These are phyloP conservation scores for Leptodontidium sp. DNA, from an alignment of 2,329 filamentous ascomycete species.

Conservation along the genomic window DNA sequence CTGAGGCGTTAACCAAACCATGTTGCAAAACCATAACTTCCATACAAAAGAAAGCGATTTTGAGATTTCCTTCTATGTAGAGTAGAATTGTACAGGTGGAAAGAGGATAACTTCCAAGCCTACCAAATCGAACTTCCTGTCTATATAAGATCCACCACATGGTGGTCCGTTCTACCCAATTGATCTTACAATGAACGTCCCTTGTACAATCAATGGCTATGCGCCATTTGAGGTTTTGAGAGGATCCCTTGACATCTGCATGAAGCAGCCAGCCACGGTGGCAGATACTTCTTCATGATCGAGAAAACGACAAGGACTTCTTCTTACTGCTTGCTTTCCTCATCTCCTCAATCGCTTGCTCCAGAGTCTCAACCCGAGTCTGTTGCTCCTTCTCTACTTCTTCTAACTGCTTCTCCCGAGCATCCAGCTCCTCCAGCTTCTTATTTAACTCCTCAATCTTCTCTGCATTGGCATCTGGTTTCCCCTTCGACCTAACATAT, in stretches of 20 bases:
- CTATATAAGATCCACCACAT: not conserved
- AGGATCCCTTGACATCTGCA: not conserved
- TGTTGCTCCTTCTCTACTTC: conserved; percentile 52
- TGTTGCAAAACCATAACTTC: not conserved
- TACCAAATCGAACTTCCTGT: not conserved
- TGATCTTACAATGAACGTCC: not conserved
- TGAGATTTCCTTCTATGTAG: conserved; percentile 10
- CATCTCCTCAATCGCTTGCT: conserved; percentile 46
- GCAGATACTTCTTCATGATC: conserved; percentile 5
- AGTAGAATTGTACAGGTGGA: conserved; percentile 11
- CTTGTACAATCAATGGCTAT: not conserved
- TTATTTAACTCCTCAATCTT: conserved; percentile 61
- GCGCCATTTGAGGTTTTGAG: not conserved
- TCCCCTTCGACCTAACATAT: conserved; percentile 65
- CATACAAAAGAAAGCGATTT: not conserved
- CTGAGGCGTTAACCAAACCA: too few species aligned
- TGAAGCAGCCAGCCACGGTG: not conserved
- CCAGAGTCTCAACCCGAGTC: conserved; percentile 44
- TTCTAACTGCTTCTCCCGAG: conserved; percentile 62
- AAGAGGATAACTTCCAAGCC: not conserved
- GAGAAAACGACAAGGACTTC: conserved; percentile 29
- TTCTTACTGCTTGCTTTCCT: conserved; percentile 40
- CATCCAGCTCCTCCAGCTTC: conserved; percentile 60
- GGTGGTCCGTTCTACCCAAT: not conserved
- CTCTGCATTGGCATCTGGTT: conserved; percentile 65